A percentile compares a stretch with the other conserved stretches of the same genome.
Conservation (phyloP, 1,284 basidiomycete genomes). For the Ganoderma lucidum region DNA sequence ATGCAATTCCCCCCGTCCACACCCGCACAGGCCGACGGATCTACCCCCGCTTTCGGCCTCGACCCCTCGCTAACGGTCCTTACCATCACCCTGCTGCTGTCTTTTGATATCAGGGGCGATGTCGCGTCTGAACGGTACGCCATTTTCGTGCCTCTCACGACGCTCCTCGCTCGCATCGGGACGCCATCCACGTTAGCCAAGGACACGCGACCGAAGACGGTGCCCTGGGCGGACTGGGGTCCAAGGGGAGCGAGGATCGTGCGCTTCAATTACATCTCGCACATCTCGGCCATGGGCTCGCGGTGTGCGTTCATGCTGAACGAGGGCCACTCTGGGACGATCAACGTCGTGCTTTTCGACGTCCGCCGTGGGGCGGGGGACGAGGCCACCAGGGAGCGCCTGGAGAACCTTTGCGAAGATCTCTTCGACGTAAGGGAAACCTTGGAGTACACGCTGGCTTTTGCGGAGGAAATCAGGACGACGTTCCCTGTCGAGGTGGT, state of each 20-base stretch:
- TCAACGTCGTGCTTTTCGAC: background rate
- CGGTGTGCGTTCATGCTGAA: background rate
- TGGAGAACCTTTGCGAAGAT: background rate
- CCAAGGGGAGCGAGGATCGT: background rate
- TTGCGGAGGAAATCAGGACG: background rate
- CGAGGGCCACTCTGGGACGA: background rate
- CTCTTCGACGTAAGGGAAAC: background rate
- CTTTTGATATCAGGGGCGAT: background rate
- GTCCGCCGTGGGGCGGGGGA: background rate
- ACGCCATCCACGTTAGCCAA: background rate
- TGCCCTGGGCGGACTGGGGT: background rate
- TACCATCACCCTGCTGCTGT: background rate
- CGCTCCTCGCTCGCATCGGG: background rate
- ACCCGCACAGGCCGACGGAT: background rate
- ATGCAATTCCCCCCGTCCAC: background rate
- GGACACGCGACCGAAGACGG: background rate
- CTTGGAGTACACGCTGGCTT: background rate
- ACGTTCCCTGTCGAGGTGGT: background rate
- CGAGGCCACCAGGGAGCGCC: background rate
- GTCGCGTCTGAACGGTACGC: background rate
- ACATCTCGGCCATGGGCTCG: background rate
- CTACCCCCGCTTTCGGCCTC: background rate
- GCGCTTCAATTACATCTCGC: background rate
- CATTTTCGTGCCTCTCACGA: background rate
- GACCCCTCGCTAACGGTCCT: background rate